phyloP scores from a whole-genome alignment of 257 asterid genomes.

The Nicotiana tomentosiformis region DNA sequence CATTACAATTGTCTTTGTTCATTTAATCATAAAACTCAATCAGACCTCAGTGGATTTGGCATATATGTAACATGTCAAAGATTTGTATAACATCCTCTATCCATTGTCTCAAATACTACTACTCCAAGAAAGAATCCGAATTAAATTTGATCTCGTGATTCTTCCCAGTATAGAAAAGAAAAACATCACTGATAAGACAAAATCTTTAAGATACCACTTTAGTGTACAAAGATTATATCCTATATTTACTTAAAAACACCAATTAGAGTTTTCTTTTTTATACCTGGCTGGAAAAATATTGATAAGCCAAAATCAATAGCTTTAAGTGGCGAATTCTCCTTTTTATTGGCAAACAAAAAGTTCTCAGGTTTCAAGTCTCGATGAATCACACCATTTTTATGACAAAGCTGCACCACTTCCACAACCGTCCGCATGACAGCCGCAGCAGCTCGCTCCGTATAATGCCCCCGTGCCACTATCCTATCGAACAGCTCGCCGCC shows the following conservation, averaged over 20 bases:
- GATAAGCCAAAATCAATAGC: constrained; percentile 98
- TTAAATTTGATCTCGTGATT: too few relatives aligned
- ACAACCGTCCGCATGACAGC: constrained; percentile 66
- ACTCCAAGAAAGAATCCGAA: too few relatives aligned
- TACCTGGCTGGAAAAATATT: constrained; percentile 93
- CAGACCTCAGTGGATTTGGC: too few relatives aligned
- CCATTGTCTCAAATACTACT: too few relatives aligned
- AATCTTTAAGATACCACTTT: too few relatives aligned
- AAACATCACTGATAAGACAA: too few relatives aligned
- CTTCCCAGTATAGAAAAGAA: too few relatives aligned
- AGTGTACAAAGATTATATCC: too few relatives aligned
- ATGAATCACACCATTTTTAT: constrained; percentile 89
- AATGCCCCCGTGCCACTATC: constrained; percentile 95
- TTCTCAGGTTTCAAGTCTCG: constrained; percentile 94
- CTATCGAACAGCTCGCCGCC: constrained; percentile 95
- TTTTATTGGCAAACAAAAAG: constrained; percentile 74
- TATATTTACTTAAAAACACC: not conserved
- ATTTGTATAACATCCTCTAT: too few relatives aligned
- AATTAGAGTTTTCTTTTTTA: constrained; percentile 3
- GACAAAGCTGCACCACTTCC: constrained; percentile 90
- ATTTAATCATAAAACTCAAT: too few relatives aligned
- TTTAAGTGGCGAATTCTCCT: constrained; percentile 91
- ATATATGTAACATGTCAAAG: too few relatives aligned
- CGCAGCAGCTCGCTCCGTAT: constrained; percentile 85
- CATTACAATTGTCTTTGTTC: too few relatives aligned